Conservation (phyloP, 768 basidiomycete species). For the Tubosaeta sp. region DNA sequence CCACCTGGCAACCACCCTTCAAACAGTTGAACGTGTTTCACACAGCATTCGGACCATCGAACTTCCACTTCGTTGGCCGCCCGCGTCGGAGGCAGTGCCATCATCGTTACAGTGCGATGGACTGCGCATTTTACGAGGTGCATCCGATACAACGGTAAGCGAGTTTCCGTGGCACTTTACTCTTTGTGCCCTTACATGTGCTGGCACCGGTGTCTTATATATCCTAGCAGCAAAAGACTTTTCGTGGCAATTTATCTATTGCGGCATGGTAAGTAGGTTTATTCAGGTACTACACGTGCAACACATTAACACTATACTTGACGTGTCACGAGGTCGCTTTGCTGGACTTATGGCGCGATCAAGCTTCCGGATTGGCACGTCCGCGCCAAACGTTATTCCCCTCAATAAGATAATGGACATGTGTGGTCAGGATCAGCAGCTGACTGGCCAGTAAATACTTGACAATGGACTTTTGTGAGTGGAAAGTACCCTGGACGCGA, state of each 20-base stretch:
- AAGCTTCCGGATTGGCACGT: slow-evolving; percentile 12
- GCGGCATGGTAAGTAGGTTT: background rate
- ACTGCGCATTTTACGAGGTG: background rate
- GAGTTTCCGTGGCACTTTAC: background rate
- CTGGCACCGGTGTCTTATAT: slow-evolving; percentile 6
- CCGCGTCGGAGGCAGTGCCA: background rate
- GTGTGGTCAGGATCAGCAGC: slow-evolving; percentile 13
- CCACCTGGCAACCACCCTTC: slow-evolving; percentile 4
- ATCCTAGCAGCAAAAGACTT: background rate
- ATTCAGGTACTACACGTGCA: slow-evolving; percentile 12
- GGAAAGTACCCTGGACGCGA: background rate
- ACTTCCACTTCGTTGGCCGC: background rate
- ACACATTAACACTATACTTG: background rate
- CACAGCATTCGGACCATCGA: slow-evolving; percentile 1
- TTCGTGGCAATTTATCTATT: background rate
- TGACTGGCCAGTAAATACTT: background rate
- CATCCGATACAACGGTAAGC: background rate
- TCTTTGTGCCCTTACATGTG: background rate
- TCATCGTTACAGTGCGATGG: background rate
- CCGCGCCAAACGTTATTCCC: slow-evolving; percentile 18
- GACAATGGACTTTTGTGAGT: background rate
- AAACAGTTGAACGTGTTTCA: background rate
- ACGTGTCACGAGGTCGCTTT: slow-evolving; percentile 6
- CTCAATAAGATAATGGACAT: slow-evolving; percentile 23
- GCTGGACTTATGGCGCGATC: slow-evolving; percentile 14